Conservation (phyloP, 805 yeast genomes). For the Barnettozyma californica region DNA sequence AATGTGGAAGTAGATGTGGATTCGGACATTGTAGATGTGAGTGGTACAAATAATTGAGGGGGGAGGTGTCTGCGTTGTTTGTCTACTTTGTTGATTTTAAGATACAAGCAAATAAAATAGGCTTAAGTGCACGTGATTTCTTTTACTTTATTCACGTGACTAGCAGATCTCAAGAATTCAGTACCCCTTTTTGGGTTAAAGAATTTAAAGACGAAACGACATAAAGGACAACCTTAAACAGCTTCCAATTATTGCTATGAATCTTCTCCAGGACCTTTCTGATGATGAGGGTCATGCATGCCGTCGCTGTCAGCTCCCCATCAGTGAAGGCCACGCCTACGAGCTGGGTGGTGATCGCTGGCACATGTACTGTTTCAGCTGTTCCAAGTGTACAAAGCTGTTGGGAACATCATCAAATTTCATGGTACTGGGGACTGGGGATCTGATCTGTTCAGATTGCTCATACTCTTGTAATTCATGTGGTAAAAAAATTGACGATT, state of each 20-base stretch:
- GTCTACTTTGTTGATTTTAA: no score
- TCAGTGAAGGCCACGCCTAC: conserved; percentile 89
- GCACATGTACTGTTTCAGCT: conserved; percentile 91
- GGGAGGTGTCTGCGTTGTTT: not conserved
- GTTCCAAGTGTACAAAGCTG: conserved; percentile 75
- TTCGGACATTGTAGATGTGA: not conserved
- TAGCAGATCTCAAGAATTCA: not conserved
- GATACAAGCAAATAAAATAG: no score
- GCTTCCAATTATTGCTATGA: not conserved
- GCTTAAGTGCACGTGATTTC: not conserved
- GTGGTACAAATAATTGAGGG: not conserved
- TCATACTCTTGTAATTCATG: conserved; percentile 88
- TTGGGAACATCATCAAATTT: conserved; percentile 87
- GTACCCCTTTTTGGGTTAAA: not conserved
- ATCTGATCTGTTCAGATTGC: conserved; percentile 83
- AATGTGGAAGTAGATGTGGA: conserved; percentile 46
- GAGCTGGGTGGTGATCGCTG: conserved; percentile 92
- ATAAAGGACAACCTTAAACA: not conserved
- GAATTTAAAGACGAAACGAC: not conserved
- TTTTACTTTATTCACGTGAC: not conserved
- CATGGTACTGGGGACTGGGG: conserved; percentile 88
- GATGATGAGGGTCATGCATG: conserved; percentile 7
- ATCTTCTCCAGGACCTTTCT: conserved; percentile 1
- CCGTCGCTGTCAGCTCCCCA: conserved; percentile 44
- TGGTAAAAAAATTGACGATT: conserved; percentile 79